Evolutionary conservation across 768 basidiomycete species (phyloP).

Genomic region (Tylopilus sp.): DNA sequence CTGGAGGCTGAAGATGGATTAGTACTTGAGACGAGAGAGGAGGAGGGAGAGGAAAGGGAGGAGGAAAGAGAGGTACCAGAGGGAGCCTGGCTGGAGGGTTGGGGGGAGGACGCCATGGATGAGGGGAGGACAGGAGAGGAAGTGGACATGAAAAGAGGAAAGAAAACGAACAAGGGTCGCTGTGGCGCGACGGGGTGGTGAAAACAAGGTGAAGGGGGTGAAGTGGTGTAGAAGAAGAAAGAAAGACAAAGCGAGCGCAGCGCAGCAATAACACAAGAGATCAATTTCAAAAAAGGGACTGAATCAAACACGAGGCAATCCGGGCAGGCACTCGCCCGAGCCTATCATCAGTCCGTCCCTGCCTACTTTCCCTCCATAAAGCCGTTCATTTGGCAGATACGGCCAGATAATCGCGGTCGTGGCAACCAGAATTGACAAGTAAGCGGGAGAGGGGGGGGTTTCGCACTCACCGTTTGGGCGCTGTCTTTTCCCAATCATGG

Average conservation of each 20-base stretch:
- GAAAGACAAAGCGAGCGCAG: background rate
- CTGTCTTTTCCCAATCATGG: background rate
- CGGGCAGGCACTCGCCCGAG: background rate
- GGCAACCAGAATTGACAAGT: background rate
- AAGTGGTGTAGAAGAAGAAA: too few relatives aligned
- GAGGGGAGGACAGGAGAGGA: conserved; percentile 10
- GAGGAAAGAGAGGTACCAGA: conserved; percentile 23
- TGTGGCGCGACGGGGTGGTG: background rate
- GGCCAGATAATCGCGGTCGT: background rate
- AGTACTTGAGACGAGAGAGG: conserved; percentile 11
- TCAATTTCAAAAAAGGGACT: background rate
- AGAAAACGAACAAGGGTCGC: background rate
- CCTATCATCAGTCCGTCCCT: background rate
- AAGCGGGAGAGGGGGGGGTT: background rate
- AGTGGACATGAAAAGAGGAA: conserved; percentile 12
- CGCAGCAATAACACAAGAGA: background rate
- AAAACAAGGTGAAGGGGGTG: background rate
- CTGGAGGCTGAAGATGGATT: conserved; percentile 7
- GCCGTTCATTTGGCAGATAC: background rate
- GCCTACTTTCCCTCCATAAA: background rate
- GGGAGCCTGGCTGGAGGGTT: background rate
- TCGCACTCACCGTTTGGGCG: background rate
- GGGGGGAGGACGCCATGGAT: background rate
- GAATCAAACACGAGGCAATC: background rate
- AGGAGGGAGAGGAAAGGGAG: conserved; percentile 2